Conservation (phyloP, 176 grass and related monocot genomes). For the Aegilops longissima region DNA sequence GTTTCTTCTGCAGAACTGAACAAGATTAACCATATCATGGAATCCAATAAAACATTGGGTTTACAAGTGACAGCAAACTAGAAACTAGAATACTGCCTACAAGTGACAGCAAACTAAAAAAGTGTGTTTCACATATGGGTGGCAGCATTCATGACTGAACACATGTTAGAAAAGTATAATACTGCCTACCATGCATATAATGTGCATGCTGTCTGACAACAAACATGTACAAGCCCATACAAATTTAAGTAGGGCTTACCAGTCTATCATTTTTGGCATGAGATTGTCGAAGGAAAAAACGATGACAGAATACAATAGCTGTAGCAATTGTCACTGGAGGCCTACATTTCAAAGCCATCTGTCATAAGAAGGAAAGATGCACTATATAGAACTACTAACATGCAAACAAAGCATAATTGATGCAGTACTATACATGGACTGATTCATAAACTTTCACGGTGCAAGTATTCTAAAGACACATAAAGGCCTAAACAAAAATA, state of each 20-base stretch:
- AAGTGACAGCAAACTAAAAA: background rate
- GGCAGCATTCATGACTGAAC: background rate
- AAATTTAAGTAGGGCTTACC: conserved; percentile 54
- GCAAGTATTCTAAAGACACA: background rate
- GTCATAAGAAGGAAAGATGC: background rate
- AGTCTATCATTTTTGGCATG: conserved; percentile 90
- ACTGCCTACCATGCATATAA: background rate
- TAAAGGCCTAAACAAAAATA: background rate
- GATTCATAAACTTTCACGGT: background rate
- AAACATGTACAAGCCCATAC: background rate
- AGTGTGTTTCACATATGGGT: background rate
- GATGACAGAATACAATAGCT: conserved; percentile 86
- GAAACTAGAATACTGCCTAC: background rate
- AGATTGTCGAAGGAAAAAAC: conserved; percentile 91
- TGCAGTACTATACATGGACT: background rate
- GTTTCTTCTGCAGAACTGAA: background rate
- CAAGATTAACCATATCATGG: background rate
- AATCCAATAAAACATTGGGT: background rate
- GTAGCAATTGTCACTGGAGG: conserved; percentile 96
- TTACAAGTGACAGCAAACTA: background rate
- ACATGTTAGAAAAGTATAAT: background rate
- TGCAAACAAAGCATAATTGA: conserved; percentile 14
- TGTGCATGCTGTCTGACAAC: background rate
- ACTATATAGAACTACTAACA: conserved; percentile 9
- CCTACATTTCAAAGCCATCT: conserved; percentile 46